Percentiles rank a stretch among this genome's conserved stretches.
phyloP scores from a whole-genome alignment of 495 filamentous ascomycete genomes.

The Penicillium fimorum region DNA sequence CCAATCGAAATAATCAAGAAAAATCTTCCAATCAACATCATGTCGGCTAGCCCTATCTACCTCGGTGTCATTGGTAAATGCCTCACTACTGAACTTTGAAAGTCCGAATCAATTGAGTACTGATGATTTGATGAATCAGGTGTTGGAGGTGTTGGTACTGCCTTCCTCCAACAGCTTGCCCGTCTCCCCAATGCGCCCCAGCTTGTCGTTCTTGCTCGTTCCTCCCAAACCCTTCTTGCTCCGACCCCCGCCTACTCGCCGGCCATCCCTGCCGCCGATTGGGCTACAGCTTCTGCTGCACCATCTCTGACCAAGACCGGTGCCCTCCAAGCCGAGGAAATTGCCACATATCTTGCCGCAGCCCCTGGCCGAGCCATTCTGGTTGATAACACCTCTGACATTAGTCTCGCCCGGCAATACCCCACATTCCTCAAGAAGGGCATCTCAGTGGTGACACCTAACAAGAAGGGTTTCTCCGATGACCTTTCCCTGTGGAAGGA shows the following conservation, averaged over 20 bases:
- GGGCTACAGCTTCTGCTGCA: conserved; percentile 52
- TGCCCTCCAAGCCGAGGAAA: conserved; percentile 59
- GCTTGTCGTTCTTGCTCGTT: conserved; percentile 77
- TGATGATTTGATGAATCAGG: conserved; percentile 49
- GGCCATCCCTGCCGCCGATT: conserved; percentile 53
- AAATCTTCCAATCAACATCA: conserved; percentile 19
- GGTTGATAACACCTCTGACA: conserved; percentile 91
- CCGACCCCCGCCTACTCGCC: conserved; percentile 42
- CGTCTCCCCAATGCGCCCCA: conserved; percentile 61
- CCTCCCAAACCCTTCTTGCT: conserved; percentile 71
- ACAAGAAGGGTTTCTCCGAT: conserved; percentile 94
- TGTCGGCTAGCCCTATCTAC: conserved; percentile 46
- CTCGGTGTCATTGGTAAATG: conserved; percentile 47
- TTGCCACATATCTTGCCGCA: conserved; percentile 65
- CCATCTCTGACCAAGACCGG: conserved; percentile 52
- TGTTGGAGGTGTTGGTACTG: conserved; percentile 87
- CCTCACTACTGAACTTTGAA: conserved; percentile 4
- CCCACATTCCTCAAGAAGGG: conserved; percentile 73
- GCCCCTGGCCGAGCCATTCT: conserved; percentile 73
- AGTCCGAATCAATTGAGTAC: background rate
- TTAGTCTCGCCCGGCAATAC: conserved; percentile 74
- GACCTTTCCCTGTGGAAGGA: conserved; percentile 72
- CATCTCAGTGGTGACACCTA: conserved; percentile 89
- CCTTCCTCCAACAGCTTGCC: conserved; percentile 80
- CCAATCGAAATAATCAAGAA: background rate